Base-by-base conservation (phyloP, 2,329 filamentous ascomycete genomes). In the Pseudogymnoascus verrucosus region DNA sequence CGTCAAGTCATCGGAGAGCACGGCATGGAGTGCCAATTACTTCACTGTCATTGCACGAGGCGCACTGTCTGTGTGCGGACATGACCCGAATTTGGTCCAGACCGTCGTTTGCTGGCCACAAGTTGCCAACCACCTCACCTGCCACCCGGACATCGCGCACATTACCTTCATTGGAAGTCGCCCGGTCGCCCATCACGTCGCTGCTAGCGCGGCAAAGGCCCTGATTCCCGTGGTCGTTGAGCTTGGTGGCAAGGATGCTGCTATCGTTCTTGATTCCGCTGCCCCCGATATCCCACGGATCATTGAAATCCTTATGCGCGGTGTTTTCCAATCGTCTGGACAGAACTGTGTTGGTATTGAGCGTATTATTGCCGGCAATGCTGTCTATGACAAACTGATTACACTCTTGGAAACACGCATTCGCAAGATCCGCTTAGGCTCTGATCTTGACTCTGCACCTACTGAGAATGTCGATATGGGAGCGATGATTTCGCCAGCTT, bases 261-360 rank as follows among this genome's bases (percentile, higher is more conserved):
- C 91, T 34, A 87, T 99, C 65, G 78, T 99, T 21, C 86, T 98
- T 42, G 92, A 97, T 74, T 91, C 95, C 2, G 76, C 76, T 59
- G 73, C 77, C 37, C 71, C 74, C 64, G 83, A 91, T 70, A 80
- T 98, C 65, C 77, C 84, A 4, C 85, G 89, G 44, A 87, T 98
- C 60, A 84, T 85, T 40, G 90, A 92, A 66, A 89, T 96, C 67
- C 84, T 98, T 66, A 88, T 99, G 78, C 87, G 95, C 62, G 95
- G 93, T 62, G 91, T 91, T 8, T 99, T 98, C 77, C 95, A 99
- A 76, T 92, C 92, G 61, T 89, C 92, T 14, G 95, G 95, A 1
- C 95, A 99, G 76, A 99, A 99, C 78, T 99, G 95, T 77, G 93
- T 99, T 72, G 95, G 95, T 63, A 93, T 97, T 69, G 95, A 99